Conservation (phyloP, 768 basidiomycete species). For the Nidula microcarpa region DNA sequence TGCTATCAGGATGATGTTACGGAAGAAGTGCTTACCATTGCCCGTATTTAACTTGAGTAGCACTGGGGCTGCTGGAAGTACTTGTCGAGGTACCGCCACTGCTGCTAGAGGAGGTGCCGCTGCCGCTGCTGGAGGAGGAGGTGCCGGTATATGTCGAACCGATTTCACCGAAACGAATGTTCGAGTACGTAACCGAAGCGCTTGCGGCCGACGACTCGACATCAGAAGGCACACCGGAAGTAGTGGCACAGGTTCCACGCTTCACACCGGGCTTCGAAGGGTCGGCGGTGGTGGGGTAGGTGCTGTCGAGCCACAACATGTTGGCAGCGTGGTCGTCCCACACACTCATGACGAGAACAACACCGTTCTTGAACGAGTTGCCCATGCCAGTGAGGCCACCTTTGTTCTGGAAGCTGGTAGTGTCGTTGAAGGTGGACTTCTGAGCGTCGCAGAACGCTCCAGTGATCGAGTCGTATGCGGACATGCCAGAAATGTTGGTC, state of each 20-base stretch:
- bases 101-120: neutral
- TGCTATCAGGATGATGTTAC: neutral
- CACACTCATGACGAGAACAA: conserved; percentile 39
- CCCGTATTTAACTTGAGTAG: conserved; percentile 29
- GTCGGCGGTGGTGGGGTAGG: conserved; percentile 34
- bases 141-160: conserved; percentile 12
- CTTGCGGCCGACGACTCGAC: conserved; percentile 33
- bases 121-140: neutral
- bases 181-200: conserved; percentile 44
- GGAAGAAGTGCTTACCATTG: conserved; percentile 25
- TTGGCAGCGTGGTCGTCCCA: conserved; percentile 54
- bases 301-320: conserved; percentile 58
- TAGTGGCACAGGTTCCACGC: conserved; percentile 46
- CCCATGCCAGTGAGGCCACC: conserved; percentile 39
- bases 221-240: conserved; percentile 38
- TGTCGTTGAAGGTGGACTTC: conserved; percentile 42
- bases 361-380: conserved; percentile 31
- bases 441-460: conserved; percentile 40
- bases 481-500: conserved; percentile 41
- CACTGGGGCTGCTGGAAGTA: conserved; percentile 15
- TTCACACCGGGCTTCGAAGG: conserved; percentile 35
- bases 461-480: conserved; percentile 40
- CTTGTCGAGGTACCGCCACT: conserved; percentile 12
- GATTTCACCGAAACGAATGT: conserved; percentile 49
- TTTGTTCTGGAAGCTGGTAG: conserved; percentile 32